Percentiles rank a stretch among this genome's conserved stretches.
phyloP scores from a whole-genome alignment of 2,329 filamentous ascomycete genomes.

The Didymella keratinophila region DNA sequence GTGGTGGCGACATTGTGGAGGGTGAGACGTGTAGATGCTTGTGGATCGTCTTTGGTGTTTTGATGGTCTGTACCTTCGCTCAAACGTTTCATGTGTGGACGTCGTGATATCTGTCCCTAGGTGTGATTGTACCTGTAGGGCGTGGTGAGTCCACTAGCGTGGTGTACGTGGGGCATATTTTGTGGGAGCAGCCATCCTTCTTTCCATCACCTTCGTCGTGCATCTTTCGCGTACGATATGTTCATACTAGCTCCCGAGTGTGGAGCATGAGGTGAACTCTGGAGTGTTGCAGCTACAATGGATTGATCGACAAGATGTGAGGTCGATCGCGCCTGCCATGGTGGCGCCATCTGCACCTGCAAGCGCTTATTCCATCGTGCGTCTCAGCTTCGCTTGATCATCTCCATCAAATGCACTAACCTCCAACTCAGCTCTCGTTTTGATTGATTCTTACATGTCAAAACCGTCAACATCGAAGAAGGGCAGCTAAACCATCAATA shows the following conservation, averaged over 20 bases:
- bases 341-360: background rate
- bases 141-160: constrained; percentile 9
- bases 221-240: background rate
- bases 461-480: background rate
- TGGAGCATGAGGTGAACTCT: background rate
- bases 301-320: constrained; percentile 3
- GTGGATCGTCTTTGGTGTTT: background rate
- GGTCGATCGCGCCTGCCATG: background rate
- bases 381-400: background rate
- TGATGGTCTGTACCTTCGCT: background rate
- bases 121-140: constrained; percentile 12
- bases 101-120: background rate
- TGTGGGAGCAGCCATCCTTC: background rate
- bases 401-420: no score
- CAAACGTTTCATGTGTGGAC: background rate
- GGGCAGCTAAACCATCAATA: background rate
- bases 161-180: background rate
- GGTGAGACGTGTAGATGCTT: background rate
- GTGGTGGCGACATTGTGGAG: background rate
- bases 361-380: background rate
- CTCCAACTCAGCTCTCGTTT: no score
- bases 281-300: background rate
- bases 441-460: no score
- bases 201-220: constrained; percentile 3
- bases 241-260: background rate